Evolutionary conservation across 2,329 filamentous ascomycete species (phyloP).

Genomic region (Tympanopsis confertula): DNA sequence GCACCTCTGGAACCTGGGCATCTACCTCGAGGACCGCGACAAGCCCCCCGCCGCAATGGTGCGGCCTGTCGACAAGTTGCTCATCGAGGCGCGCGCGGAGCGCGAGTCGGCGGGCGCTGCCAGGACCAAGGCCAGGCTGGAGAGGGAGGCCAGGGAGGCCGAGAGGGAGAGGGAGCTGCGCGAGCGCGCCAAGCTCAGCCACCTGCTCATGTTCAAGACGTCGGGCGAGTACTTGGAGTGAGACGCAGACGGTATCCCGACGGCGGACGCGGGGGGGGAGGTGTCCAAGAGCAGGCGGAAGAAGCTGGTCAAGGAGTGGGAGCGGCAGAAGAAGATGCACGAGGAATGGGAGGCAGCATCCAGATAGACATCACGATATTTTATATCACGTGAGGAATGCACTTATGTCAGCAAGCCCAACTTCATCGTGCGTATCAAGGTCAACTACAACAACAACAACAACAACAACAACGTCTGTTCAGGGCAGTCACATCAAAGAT

Average conservation of each 20-base stretch:
- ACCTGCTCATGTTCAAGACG: conserved; percentile 17
- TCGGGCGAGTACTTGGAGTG: conserved; percentile 47
- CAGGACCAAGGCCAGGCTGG: conserved; percentile 27
- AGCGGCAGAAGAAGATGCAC: conserved; percentile 57
- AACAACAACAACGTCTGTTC: too few species aligned
- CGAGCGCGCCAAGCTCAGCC: conserved; percentile 15
- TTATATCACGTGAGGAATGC: too few species aligned
- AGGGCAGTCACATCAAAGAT: too few species aligned
- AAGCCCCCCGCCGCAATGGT: conserved; percentile 45
- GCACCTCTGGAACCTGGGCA: conserved; percentile 51
- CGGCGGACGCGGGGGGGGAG: conserved; percentile 47
- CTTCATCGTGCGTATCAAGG: too few species aligned
- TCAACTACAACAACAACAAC: too few species aligned
- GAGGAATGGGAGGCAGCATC: too few species aligned
- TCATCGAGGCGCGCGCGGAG: conserved; percentile 40
- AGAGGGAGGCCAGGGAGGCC: conserved; percentile 18
- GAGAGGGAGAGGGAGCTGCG: conserved; percentile 27
- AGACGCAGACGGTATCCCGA: conserved; percentile 56
- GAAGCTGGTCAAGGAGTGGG: conserved; percentile 61
- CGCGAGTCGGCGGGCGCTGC: conserved; percentile 38
- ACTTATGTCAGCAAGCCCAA: too few species aligned
- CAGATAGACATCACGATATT: too few species aligned
- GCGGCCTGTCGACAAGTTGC: conserved; percentile 46
- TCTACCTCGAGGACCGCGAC: conserved; percentile 62
- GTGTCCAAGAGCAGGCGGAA: conserved; percentile 54